Percentiles rank a stretch among this genome's conserved stretches.
Evolutionary conservation across 2,329 filamentous ascomycete genomes (phyloP).

Genomic region (Myriosclerotinia duriaeana): DNA sequence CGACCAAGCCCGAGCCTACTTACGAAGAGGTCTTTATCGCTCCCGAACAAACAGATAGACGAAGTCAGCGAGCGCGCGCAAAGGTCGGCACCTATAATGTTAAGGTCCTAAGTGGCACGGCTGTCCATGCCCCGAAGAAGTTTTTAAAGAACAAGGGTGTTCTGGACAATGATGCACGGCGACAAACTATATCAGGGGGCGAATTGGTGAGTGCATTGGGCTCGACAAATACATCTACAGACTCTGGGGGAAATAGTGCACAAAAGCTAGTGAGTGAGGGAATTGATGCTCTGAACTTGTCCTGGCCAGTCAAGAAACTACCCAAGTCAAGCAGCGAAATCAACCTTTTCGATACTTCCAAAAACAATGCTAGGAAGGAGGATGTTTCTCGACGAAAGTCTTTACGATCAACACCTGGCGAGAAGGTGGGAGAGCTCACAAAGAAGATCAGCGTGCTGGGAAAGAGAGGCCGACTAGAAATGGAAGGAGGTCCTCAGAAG

Average conservation of each 20-base stretch:
- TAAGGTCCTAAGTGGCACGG: conserved; percentile 60
- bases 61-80: conserved; percentile 56
- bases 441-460: conserved; percentile 54
- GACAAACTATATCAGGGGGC: conserved; percentile 49
- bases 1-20: conserved; percentile 36
- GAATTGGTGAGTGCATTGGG: conserved; percentile 38
- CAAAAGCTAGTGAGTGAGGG: conserved; percentile 41
- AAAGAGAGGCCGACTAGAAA: conserved; percentile 59
- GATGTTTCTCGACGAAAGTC: conserved; percentile 43
- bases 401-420: conserved; percentile 45
- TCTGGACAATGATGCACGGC: conserved; percentile 38
- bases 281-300: conserved; percentile 50
- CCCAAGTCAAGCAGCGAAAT: conserved; percentile 39
- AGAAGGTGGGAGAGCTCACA: conserved; percentile 46
- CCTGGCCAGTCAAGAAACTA: conserved; percentile 46
- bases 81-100: conserved; percentile 66
- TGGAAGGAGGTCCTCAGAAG: conserved; percentile 46
- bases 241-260: conserved; percentile 35
- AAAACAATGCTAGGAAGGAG: conserved; percentile 32
- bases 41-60: conserved; percentile 38
- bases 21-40: conserved; percentile 21
- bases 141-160: conserved; percentile 46
- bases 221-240: conserved; percentile 34
- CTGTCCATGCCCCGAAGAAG: conserved; percentile 50
- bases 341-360: conserved; percentile 35